A percentile compares a stretch with the other conserved stretches of the same genome.
Evolutionary conservation across 2,329 filamentous ascomycete genomes (phyloP).

Genomic region (Epichloe sp.): DNA sequence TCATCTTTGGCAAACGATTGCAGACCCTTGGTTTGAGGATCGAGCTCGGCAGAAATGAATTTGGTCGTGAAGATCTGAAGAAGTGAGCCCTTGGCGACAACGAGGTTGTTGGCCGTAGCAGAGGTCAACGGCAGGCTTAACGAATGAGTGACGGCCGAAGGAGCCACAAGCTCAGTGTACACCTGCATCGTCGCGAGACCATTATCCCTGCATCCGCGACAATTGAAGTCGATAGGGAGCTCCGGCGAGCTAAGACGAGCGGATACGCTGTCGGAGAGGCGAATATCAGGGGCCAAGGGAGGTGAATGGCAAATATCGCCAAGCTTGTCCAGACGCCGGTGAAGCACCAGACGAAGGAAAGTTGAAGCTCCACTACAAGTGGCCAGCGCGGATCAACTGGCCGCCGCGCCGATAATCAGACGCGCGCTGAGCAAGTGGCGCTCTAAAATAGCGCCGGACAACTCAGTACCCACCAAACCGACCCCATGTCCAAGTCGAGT

Average conservation of each 20-base stretch:
- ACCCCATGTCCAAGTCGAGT: not conserved
- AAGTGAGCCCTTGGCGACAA: constrained; percentile 84
- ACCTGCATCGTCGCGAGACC: constrained; percentile 63
- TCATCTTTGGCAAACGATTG: constrained; percentile 23
- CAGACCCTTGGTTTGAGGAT: constrained; percentile 26
- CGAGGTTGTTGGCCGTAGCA: constrained; percentile 64
- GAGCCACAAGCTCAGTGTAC: constrained; percentile 90
- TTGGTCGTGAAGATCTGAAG: constrained; percentile 80
- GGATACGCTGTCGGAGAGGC: not conserved
- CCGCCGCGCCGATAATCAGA: constrained; percentile 5
- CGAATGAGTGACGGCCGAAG: constrained; percentile 86
- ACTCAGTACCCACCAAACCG: not conserved
- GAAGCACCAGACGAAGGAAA: not conserved
- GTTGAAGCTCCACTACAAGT: not conserved
- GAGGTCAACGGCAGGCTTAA: constrained; percentile 67
- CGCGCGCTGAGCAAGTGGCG: not conserved
- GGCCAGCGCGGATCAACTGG: constrained; percentile 10
- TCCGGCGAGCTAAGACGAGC: not conserved
- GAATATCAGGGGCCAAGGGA: not conserved
- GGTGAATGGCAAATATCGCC: not conserved
- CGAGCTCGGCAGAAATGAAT: constrained; percentile 50
- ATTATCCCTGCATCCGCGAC: constrained; percentile 17
- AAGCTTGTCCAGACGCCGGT: not conserved
- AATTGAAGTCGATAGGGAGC: not conserved
- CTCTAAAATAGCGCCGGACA: not conserved